A percentile compares a stretch with the other conserved stretches of the same genome.
These are phyloP conservation scores for Olyra latifolia DNA, from an alignment of 176 grass and related monocot species.

Conservation along the genomic window DNA sequence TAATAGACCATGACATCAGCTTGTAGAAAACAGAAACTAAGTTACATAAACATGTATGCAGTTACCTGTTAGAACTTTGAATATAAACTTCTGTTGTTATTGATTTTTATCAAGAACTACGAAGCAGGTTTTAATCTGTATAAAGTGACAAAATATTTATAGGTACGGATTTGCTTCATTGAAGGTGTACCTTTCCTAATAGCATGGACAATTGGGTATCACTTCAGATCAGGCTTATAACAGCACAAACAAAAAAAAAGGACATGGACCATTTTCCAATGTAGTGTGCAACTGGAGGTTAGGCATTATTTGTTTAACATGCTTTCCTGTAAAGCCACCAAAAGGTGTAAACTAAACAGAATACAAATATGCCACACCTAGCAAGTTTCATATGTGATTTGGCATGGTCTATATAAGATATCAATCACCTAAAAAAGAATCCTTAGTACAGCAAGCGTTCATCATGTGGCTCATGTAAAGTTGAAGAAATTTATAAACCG, in stretches of 20 bases:
- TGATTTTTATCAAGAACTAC: constrained; percentile 16
- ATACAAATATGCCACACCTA: neutral
- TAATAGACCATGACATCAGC: constrained; percentile 10
- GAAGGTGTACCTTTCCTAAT: constrained; percentile 8
- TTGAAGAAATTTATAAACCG: neutral
- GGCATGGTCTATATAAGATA: constrained; percentile 8
- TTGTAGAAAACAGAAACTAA: constrained; percentile 17
- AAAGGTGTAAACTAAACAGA: constrained; percentile 4
- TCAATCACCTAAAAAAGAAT: constrained; percentile 3
- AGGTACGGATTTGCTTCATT: neutral
- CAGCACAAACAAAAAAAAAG: neutral
- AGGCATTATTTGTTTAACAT: constrained; percentile 13
- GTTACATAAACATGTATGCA: constrained; percentile 9
- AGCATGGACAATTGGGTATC: neutral
- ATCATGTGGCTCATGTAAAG: neutral
- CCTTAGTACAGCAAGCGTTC: neutral
- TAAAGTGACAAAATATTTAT: constrained; percentile 17
- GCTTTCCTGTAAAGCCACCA: neutral
- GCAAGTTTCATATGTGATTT: neutral
- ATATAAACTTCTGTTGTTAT: neutral
- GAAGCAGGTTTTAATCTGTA: constrained; percentile 3
- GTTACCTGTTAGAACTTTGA: neutral
- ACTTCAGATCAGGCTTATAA: neutral
- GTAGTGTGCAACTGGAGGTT: neutral
- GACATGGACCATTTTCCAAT: neutral